Evolutionary conservation across 768 basidiomycete genomes (phyloP), one percentile per base, ranked within the genome.

Genomic region (Boletales sp.): DNA sequence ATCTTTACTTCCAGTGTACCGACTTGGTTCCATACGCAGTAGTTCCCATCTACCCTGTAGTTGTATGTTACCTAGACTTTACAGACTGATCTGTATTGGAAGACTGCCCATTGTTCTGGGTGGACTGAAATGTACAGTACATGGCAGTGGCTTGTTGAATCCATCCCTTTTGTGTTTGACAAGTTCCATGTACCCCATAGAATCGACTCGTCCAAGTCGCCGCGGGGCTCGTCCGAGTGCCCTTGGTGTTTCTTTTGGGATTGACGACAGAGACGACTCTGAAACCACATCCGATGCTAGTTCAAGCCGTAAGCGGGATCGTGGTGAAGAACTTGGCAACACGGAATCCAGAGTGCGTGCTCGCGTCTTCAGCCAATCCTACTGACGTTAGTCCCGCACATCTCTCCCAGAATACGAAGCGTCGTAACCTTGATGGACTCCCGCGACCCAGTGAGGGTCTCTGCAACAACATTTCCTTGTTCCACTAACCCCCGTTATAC

Each of bases 221-320:
- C 62, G 62, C 21, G 55, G 69, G 21, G 60, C 64, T 24, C 78
- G 80, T 35, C 80, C 78, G 0, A 76, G 68, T 5, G 83, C 85
- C 3, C 78, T 75, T 38, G 79, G 82, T 12, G 69, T 83, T 11
- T 76, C 78, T 10, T 85, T 79, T 51, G 73, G 74, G 1, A 72
- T 68, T 11, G 77, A 79, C 47, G 58, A 61, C 4, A 40, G 54
- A 38, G 42, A 58, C 27, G 66, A 69, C 10, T 66, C 64, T 5
- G 46, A 47, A 15, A 49, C 53, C 2, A 52, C 59, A n/a, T 65
- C 68, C n/a, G 66, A 62, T 29, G 48, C 50, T 17, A 30, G 36
- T 7, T 19, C 29, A 5, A 54, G 54, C 40, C 64, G 68, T 27
- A 66, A 69, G 44, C 62, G 67, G 17, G 47, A 52, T 47, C 64